Conservation (phyloP, 2,329 filamentous ascomycete species). For the Pseudogymnoascus sp. region DNA sequence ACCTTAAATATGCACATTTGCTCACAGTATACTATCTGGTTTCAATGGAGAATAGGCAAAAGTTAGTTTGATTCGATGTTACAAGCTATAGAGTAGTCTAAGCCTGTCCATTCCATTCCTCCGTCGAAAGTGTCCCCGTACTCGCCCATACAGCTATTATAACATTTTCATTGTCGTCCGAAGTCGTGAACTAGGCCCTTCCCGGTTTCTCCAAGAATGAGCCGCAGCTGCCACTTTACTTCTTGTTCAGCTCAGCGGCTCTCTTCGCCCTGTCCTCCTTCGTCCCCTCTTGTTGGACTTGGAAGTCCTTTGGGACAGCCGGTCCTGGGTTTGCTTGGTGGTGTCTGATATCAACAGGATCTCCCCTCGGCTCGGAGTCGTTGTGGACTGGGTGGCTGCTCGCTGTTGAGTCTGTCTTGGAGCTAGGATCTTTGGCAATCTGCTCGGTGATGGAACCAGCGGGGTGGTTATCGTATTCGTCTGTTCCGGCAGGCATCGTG, state of each 20-base stretch:
- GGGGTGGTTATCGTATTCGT: conserved; percentile 29
- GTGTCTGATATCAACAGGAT: conserved; percentile 40
- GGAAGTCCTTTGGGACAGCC: conserved; percentile 45
- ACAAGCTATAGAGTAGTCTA: background rate
- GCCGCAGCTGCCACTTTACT: background rate
- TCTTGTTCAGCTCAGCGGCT: conserved; percentile 57
- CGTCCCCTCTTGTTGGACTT: conserved; percentile 47
- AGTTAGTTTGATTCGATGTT: conserved; percentile 1
- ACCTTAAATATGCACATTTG: background rate
- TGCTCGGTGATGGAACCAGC: conserved; percentile 27
- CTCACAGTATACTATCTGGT: background rate
- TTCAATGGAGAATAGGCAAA: background rate
- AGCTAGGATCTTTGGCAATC: conserved; percentile 29
- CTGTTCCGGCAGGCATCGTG: conserved; percentile 31
- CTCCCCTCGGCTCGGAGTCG: conserved; percentile 34
- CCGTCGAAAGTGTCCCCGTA: background rate
- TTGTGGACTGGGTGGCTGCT: conserved; percentile 30
- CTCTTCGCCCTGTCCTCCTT: conserved; percentile 61
- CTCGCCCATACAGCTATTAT: background rate
- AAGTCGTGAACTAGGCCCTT: background rate
- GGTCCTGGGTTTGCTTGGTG: conserved; percentile 51
- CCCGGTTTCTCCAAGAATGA: background rate
- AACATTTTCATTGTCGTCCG: background rate
- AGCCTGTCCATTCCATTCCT: background rate
- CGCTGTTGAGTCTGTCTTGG: conserved; percentile 29